Evolutionary conservation across 2,329 filamentous ascomycete species (phyloP), one percentile per base, ranked within the genome.

Genomic region (Verticillium klebahnii): DNA sequence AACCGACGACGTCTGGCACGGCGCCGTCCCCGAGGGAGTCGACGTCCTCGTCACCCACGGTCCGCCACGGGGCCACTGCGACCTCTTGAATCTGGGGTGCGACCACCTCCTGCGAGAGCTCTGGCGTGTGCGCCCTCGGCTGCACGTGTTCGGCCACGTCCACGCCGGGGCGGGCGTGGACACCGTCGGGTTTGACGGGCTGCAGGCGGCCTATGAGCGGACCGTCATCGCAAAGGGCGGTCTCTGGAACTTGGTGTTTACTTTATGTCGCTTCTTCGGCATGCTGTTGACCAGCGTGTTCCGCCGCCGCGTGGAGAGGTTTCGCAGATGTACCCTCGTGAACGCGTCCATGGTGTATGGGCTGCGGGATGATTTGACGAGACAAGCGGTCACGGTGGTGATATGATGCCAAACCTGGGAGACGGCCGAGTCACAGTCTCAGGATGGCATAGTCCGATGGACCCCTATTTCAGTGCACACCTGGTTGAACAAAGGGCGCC

Each of bases 31-130:
- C 0, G 56, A 67, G 1, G 62, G 69, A 2, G 69, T 68, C 5
- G 76, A 79, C 60, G 70, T 80, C 40, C 66, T 79, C 3, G 60
- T 79, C 45, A 79, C 77, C 3, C 77, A 79, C 61, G 69, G 69
- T 0, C 76, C 77, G 3, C 74, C 77, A 1, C 65, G 65, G 29
- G 70, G 64, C 1, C 74, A 79, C 61, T 67, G 78, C 9, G 77
- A 78, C 64, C 65, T 74, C 8, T 68, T 67, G 0, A 65, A 69
- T 2, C 64, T 70, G 37, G 73, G 76, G 1, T 77, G 73, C 37
- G 5, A 57, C 11, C 61, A 69, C 45, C 64, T 79, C 0, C 59
- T 71, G 7, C 61, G 61, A 6, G 73, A 75, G 61, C 29, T 76
- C 2, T 70, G 67, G 66, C 67, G 74, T 2, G 65, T 67, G 8